Evolutionary conservation across 768 basidiomycete species (phyloP), one percentile per base, ranked within the genome.

Genomic region (Terana coerulea): DNA sequence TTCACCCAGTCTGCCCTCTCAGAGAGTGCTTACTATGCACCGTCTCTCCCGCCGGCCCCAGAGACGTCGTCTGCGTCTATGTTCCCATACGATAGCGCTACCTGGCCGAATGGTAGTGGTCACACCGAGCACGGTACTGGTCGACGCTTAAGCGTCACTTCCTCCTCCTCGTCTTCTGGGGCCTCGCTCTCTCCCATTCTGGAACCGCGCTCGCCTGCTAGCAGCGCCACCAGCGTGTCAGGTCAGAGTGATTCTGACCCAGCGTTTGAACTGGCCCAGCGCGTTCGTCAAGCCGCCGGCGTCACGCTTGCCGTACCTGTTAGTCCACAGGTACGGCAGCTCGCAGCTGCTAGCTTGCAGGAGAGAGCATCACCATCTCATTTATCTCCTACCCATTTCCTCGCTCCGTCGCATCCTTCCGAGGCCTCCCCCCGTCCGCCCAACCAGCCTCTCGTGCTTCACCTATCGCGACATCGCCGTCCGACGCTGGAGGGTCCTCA

Each of bases 151-250:
- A 83, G 81, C 61, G 62, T 81, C 9, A 76, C 77, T 8, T 83
- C 82, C 0, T 76, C 75, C 0, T 76, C 77, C 75, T 80, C 11
- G 11, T 78, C 79, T 3, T 80, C 81, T 11, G 79, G 75, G 14
- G 77, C 75, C 0, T 80, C 80, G 0, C 64, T 79, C 11, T 80
- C 80, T 1, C 76, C 82, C 0, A 62, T 73, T 6, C 66, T 75
- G 14, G 76, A 81, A 26, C 69, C 59, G 21, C 53, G 72, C 2
- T 68, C 72, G 1, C 70, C 59, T 25, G 48, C 51, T 21, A 52
- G 63, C 36, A 53, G 53, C 50, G 57, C 60, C 22, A 56, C 56
- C 9, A 56, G 59, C 36, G 57, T 62, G 52, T 57, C 53, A 53
- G 17, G 42, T 39, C 53, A 67, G 1, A 40, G 29, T 5, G 56